Conservation (phyloP, 305 asterid species). For the Solanum chacoense region DNA sequence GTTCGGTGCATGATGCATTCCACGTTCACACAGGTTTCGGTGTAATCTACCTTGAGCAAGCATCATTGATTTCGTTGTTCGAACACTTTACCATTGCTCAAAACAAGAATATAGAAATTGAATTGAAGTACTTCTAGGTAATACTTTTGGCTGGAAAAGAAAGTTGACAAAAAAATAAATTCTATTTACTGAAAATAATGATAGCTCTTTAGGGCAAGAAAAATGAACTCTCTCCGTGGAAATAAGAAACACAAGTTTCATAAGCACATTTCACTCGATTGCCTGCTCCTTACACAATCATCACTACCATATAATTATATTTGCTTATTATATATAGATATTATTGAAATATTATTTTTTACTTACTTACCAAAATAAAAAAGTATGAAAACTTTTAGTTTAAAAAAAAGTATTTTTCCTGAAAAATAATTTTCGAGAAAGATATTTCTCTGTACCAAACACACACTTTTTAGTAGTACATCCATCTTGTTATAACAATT, state of each 20-base stretch:
- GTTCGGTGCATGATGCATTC: not conserved
- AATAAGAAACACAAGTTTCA: not conserved
- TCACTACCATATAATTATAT: too few relatives aligned
- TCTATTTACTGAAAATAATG: not conserved
- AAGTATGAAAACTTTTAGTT: not conserved
- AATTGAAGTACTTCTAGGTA: not conserved
- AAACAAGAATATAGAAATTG: not conserved
- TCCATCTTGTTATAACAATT: not conserved
- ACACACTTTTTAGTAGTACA: not conserved
- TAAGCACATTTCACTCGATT: not conserved
- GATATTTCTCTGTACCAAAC: not conserved
- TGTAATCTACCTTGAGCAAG: not conserved
- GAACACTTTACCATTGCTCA: not conserved
- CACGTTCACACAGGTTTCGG: not conserved
- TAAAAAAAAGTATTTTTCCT: not conserved
- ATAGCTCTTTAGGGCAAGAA: not conserved
- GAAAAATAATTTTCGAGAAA: not conserved
- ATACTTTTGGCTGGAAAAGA: not conserved
- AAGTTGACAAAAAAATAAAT: not conserved
- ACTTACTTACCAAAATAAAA: not conserved
- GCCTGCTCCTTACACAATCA: not conserved
- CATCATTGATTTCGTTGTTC: not conserved
- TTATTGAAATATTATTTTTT: not conserved
- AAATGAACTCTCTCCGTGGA: not conserved
- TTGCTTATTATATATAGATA: not conserved